Evolutionary conservation across 345 rosid species (phyloP).

Genomic region (Eucalyptus albens): DNA sequence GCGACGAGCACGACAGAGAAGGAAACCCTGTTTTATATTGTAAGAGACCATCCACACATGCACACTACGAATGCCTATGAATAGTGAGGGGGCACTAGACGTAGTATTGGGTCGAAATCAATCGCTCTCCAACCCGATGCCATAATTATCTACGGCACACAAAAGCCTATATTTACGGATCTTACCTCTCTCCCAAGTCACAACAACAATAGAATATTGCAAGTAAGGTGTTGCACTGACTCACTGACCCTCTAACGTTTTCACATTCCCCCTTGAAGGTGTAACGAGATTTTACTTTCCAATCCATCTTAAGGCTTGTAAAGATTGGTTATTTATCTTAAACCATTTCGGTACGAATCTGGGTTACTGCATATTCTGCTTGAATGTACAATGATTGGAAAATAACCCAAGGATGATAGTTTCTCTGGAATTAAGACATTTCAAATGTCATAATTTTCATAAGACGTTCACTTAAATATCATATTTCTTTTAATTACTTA

Average conservation of each 20-base stretch:
- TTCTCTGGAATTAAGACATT: neutral
- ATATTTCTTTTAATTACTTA: neutral
- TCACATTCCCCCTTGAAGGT: neutral
- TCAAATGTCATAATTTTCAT: neutral
- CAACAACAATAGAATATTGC: neutral
- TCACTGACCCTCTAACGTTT: neutral
- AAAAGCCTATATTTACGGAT: neutral
- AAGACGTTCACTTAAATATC: accelerated
- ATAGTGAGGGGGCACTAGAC: neutral
- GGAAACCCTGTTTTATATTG: neutral
- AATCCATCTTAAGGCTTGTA: neutral
- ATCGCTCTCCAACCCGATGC: neutral
- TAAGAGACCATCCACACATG: neutral
- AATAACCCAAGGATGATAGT: neutral
- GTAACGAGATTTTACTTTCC: neutral
- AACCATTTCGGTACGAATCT: neutral
- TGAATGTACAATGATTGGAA: neutral
- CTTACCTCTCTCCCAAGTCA: neutral
- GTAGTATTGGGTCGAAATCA: neutral
- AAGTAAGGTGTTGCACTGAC: neutral
- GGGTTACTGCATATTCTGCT: neutral
- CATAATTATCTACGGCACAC: neutral
- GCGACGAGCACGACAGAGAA: neutral
- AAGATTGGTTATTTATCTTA: neutral
- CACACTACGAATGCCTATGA: neutral